Base-by-base conservation (phyloP, 768 basidiomycete species). In the Amanita pallidorosea region DNA sequence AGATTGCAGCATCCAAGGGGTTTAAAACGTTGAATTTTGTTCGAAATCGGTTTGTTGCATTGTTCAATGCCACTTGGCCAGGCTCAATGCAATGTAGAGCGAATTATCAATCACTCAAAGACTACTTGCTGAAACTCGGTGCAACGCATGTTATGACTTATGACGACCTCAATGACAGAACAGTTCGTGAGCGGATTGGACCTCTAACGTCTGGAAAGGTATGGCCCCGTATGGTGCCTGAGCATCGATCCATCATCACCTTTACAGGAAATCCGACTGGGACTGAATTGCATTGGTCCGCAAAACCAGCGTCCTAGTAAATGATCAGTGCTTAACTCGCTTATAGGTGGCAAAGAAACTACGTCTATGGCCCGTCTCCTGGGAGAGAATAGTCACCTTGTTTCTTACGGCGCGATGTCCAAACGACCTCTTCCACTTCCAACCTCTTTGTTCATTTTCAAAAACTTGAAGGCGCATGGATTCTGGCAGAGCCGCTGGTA, bases 331-430 rank as follows among this genome's bases (percentile, higher is more conserved):
- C 25, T 54, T 25, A 40, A 40, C 22, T 49, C 33, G 12, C 34
- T 22, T 17, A 11, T 34, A 66, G 65, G 87, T 25, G 89, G 91
- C 0, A 73, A 73, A 45, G 71, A 80, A 40, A 88, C 88, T 0
- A 78, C 77, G 0, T 57, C 70, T 6, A 88, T 92, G 87, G 71
- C 77, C 1, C 74, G 79, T 45, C 67, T 85, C 7, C 69, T 94
- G 0, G 83, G 82, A 22, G 65, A 71, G 38, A 68, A 84, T 56
- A 80, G 83, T 2, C 84, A 86, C 55, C 72, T 92, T 11, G 82
- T 92, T 7, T 88, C 91, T 0, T 94, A 93, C 49, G 91, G 91
- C 25, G 89, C 86, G 5, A 93, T 94, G 90, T 85, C 90, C 1
- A 90, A 85, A 61, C 74, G 83, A 47, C 88, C 90, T 0, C 64